A percentile compares a stretch with the other conserved stretches of the same genome.
Evolutionary conservation across 2,329 filamentous ascomycete genomes (phyloP).

Genomic region (Botrytis hyacinthi): DNA sequence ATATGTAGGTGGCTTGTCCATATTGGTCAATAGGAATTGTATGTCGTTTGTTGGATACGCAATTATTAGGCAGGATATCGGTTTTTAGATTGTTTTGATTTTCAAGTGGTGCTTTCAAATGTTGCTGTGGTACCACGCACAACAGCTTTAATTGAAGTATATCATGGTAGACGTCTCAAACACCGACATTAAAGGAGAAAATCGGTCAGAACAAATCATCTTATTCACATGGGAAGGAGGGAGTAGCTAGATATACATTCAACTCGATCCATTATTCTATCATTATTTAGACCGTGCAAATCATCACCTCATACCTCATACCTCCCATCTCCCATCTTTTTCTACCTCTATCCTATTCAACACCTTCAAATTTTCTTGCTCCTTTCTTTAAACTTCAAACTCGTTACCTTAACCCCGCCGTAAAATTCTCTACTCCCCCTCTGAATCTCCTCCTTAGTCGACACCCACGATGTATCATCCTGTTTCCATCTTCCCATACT

Average conservation of each 20-base stretch:
- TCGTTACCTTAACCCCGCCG: rapidly evolving
- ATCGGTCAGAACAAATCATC: rapidly evolving
- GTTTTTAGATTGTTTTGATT: not conserved
- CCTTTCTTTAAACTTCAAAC: not conserved
- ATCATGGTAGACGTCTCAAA: not conserved
- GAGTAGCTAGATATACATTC: not conserved
- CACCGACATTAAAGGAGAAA: not conserved
- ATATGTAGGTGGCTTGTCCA: not conserved
- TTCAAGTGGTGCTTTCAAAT: not conserved
- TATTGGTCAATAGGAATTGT: not conserved
- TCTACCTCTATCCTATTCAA: not conserved
- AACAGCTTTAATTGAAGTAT: not conserved
- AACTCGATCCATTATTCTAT: not conserved
- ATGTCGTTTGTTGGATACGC: not conserved
- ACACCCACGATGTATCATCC: not conserved
- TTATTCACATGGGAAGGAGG: not conserved
- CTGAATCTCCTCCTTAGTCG: not conserved
- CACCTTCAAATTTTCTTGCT: not conserved
- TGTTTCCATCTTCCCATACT: not conserved
- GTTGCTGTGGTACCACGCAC: not conserved
- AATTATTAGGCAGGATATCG: not conserved
- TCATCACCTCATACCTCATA: not conserved
- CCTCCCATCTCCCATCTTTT: no score
- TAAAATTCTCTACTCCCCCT: not conserved
- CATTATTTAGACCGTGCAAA: not conserved